These are phyloP conservation scores for Trichoderma sp. DNA, from an alignment of 2,329 filamentous ascomycete genomes.

Conservation along the genomic window DNA sequence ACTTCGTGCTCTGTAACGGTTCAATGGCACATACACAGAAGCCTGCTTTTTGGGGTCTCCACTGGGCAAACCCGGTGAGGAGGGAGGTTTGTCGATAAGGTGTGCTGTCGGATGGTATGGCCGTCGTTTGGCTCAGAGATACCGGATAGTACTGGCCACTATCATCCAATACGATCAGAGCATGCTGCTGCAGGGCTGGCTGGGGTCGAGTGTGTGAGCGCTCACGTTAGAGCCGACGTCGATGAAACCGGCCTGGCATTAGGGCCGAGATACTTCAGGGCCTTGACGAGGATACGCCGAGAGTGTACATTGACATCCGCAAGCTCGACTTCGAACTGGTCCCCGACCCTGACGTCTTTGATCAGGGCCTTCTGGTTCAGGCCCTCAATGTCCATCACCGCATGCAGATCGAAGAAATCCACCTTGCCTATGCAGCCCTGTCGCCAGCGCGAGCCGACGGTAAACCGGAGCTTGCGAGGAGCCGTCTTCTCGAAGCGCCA, in stretches of 20 bases:
- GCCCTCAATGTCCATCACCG: conserved; percentile 39
- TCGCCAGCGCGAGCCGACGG: conserved; percentile 39
- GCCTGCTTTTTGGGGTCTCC: not conserved
- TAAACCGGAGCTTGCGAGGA: conserved; percentile 49
- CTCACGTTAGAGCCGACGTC: not conserved
- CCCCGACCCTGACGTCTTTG: conserved; percentile 46
- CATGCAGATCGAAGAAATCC: conserved; percentile 49
- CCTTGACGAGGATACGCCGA: conserved; percentile 46
- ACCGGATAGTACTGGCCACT: too few relatives aligned
- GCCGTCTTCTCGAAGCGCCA: conserved; percentile 53
- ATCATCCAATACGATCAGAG: not conserved
- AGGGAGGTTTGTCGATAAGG: not conserved
- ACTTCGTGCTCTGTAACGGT: not conserved
- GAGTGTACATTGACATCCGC: conserved; percentile 51
- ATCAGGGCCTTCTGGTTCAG: conserved; percentile 39
- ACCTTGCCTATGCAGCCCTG: conserved; percentile 42
- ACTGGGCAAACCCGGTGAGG: not conserved
- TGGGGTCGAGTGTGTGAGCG: not conserved
- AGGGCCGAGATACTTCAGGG: conserved; percentile 33
- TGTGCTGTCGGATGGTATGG: not conserved
- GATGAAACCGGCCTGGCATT: not conserved
- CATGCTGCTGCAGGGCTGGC: not conserved
- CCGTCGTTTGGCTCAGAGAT: not conserved
- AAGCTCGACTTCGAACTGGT: conserved; percentile 56
- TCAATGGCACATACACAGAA: not conserved